Base-by-base conservation (phyloP, 2,329 filamentous ascomycete species). In the Herpotrichia juniperi region DNA sequence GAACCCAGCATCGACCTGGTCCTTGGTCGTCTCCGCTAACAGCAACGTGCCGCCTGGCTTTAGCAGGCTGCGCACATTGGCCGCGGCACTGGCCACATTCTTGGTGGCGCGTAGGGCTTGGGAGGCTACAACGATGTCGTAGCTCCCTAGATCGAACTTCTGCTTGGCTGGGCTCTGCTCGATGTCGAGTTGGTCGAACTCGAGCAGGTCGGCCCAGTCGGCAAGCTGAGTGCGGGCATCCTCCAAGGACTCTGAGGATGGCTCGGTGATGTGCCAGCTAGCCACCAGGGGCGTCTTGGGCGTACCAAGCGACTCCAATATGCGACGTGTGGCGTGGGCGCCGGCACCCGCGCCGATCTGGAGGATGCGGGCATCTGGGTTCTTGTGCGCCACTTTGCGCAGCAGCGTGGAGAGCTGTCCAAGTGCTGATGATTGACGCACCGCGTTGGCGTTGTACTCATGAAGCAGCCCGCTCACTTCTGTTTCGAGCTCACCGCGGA, bases 101-200 rank as follows among this genome's bases (percentile, higher is more conserved):
- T 19, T 10, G 14, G 58, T 57, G 1, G 51, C 49, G 42, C 61
- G 58, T 10, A 64, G 24, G 2, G 57, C 52, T 9, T 53, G 17
- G 7, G 35, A 50, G 1, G 60, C 60, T 10, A 61, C 31, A n/a
- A 59, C 31, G 4, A 61, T 6, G 31, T 61, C 58, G 42, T 49
- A 61, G 12, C 32, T 21, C 7, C 21, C 37, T 76, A 5, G 69
- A 50, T 0, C 78, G 34, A 8, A 80, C 22, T 1, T 81, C 58
- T 48, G 58, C 2, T 28, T 25, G n/a, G n/a, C 12, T 16, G 55
- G 58, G 43, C 54, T 50, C n/a, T 43, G 22, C 31, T 56, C 47
- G 22, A 58, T 49, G 35, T 61, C 56, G 10, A 61, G 42, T 14
- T 47, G 28, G 10, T 31, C 11, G 31, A 50, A 57, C 1, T 9